These are phyloP conservation scores for Jatropha multifida DNA, from an alignment of 441 rosid genomes.

Conservation along the genomic window DNA sequence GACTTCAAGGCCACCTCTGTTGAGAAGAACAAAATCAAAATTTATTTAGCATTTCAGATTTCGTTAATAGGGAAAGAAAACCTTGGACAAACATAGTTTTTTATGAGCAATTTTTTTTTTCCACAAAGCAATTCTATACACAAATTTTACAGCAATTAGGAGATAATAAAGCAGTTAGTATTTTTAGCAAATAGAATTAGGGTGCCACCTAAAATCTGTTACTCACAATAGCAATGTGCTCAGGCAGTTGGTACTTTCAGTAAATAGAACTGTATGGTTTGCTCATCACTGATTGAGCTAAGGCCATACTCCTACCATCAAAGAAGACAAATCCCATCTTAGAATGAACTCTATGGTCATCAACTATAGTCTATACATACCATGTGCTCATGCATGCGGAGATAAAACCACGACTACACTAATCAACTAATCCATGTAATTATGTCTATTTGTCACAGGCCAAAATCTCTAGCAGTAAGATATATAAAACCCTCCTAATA, in stretches of 20 bases:
- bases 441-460: not conserved
- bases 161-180: not conserved
- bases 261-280: not conserved
- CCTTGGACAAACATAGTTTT: not conserved
- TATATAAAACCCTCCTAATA: not conserved
- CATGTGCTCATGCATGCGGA: not conserved
- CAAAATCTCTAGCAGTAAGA: conserved; percentile 2
- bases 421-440: not conserved
- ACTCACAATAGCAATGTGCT: too few relatives aligned
- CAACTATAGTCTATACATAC: not conserved
- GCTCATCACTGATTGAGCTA: not conserved
- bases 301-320: too few relatives aligned
- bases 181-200: not conserved
- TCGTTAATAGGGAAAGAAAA: not conserved
- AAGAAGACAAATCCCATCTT: not conserved
- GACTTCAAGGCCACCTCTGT: conserved; percentile 85
- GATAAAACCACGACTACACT: not conserved
- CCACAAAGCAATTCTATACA: not conserved
- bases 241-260: too few relatives aligned
- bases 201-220: too few relatives aligned
- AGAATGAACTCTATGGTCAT: not conserved
- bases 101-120: not conserved
- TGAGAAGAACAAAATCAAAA: not conserved
- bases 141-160: not conserved
- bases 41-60: not conserved